phyloP scores from a whole-genome alignment of 306 rosid species.

The Ormosia emarginata region DNA sequence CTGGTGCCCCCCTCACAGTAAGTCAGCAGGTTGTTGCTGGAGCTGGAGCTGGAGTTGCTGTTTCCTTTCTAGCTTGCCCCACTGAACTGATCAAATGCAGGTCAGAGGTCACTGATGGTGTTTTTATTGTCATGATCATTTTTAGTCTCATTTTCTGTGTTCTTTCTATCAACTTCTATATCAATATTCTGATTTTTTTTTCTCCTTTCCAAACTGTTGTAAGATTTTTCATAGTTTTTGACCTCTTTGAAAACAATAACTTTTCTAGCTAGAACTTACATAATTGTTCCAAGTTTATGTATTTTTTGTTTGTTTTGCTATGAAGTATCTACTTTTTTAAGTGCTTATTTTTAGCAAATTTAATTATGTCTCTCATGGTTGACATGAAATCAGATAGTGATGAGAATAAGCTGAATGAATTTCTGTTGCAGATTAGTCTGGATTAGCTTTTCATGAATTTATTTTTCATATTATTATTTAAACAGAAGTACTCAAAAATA shows the following conservation, averaged over 20 bases:
- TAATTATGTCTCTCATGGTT: not conserved
- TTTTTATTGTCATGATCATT: not conserved
- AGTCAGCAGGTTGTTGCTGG: slow-evolving; percentile 76
- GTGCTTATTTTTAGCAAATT: not conserved
- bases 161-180: not conserved
- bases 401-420: not conserved
- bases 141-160: not conserved
- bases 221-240: not conserved
- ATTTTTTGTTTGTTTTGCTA: not conserved
- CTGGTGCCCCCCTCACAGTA: slow-evolving; percentile 66
- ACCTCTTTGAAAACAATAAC: not conserved
- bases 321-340: not conserved
- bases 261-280: not conserved
- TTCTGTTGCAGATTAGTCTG: not conserved
- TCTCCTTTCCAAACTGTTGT: not conserved
- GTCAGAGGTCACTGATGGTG: slow-evolving; percentile 49
- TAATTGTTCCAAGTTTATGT: not conserved
- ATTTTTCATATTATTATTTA: not conserved
- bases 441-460: not conserved
- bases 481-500: not conserved
- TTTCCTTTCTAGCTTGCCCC: slow-evolving; percentile 91
- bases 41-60: slow-evolving; percentile 95
- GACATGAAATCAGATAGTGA: slow-evolving; percentile 5
- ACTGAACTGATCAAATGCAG: slow-evolving; percentile 97
- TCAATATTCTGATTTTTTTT: not conserved